A percentile compares a stretch with the other conserved stretches of the same genome.
Conservation (phyloP, 2,329 filamentous ascomycete species). For the Colletotrichum simmondsii region DNA sequence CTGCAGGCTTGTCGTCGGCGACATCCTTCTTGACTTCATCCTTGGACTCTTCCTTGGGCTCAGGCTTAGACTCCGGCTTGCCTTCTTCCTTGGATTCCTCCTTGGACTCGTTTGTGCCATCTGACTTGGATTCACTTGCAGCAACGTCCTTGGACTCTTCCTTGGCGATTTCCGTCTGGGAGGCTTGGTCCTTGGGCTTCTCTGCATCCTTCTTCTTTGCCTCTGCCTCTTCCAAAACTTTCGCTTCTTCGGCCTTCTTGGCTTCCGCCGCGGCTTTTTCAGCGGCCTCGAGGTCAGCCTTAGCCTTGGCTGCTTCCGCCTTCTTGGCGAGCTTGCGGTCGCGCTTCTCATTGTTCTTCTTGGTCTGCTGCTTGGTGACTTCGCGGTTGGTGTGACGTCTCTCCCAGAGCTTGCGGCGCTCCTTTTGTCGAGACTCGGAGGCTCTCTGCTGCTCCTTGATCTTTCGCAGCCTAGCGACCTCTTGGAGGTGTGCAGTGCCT, state of each 20-base stretch:
- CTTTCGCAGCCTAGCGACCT: conserved; percentile 60
- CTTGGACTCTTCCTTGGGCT: conserved; percentile 23
- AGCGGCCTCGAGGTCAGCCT: conserved; percentile 31
- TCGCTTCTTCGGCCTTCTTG: conserved; percentile 27
- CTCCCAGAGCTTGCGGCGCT: conserved; percentile 61
- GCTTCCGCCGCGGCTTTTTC: conserved; percentile 39
- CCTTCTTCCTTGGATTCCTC: neutral
- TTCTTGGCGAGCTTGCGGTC: conserved; percentile 36
- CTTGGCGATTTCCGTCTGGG: conserved; percentile 29
- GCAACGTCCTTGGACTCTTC: neutral
- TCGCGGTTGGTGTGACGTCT: conserved; percentile 56
- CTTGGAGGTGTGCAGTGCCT: conserved; percentile 61
- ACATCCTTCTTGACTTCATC: conserved; percentile 29
- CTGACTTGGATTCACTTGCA: neutral
- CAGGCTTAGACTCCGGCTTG: neutral
- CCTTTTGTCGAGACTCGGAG: conserved; percentile 54
- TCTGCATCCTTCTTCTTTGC: conserved; percentile 39
- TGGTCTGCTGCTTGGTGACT: conserved; percentile 52
- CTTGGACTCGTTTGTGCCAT: neutral
- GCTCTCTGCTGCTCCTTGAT: conserved; percentile 61
- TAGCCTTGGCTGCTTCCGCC: conserved; percentile 32
- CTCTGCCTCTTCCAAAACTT: conserved; percentile 41
- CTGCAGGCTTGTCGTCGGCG: conserved; percentile 32
- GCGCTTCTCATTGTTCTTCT: conserved; percentile 51
- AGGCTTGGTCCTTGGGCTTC: conserved; percentile 16